These are phyloP conservation scores for Metarhizium sp. DNA, from an alignment of 2,329 filamentous ascomycete species.

Conservation along the genomic window DNA sequence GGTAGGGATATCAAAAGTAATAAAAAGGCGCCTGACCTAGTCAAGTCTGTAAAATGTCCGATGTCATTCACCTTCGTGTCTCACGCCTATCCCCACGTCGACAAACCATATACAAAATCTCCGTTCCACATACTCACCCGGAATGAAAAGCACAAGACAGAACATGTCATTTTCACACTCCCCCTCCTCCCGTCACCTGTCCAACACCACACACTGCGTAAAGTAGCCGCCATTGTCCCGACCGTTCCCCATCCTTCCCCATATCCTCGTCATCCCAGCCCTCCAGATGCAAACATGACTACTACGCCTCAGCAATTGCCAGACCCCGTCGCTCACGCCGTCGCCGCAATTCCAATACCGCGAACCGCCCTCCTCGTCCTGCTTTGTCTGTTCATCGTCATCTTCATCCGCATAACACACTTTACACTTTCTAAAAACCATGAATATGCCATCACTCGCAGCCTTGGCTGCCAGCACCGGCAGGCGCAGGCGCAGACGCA, in stretches of 20 bases:
- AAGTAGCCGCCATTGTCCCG: too few species aligned
- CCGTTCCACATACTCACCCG: not conserved
- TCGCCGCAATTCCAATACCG: not conserved
- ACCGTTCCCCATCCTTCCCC: too few species aligned
- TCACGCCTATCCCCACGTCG: not conserved
- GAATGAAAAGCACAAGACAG: not conserved
- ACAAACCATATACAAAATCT: too few species aligned
- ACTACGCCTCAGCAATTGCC: not conserved
- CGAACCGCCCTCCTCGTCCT: not conserved
- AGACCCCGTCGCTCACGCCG: not conserved
- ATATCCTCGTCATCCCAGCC: too few species aligned
- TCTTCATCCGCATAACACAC: conserved; percentile 1
- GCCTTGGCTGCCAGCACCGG: not conserved
- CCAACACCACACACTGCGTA: not conserved
- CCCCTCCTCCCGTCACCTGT: not conserved
- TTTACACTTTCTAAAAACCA: not conserved
- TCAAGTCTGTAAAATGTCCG: not conserved
- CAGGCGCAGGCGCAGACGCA: not conserved
- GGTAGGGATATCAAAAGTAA: not conserved
- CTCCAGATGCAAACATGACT: not conserved
- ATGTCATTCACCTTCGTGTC: not conserved
- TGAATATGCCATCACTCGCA: not conserved
- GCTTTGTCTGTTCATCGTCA: conserved; percentile 1
- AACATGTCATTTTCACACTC: not conserved
- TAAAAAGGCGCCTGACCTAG: not conserved